Evolutionary conservation across 306 rosid genomes (phyloP), one percentile per base, ranked within the genome.

Genomic region (Calophaca sinica): DNA sequence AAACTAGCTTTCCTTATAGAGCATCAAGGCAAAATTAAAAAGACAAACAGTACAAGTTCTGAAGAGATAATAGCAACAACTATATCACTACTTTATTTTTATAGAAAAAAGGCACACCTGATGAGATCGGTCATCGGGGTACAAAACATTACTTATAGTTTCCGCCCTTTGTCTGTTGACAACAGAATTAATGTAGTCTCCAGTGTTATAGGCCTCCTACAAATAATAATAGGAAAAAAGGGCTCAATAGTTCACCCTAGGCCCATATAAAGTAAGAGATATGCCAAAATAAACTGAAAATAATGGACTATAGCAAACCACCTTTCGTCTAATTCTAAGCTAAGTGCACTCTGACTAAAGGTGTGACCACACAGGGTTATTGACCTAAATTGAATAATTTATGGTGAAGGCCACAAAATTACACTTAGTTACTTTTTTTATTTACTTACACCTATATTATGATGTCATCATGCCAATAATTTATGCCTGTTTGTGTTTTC

Each of bases 91-190:
- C 58, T n/a, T 48, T 39, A 39, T 15, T 65, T 58, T 67, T 31
- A 39, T 6, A 38, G 44, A 45, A 54, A 33, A 64, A 54, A 42
- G 57, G 55, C 50, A 67, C 72, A 87, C 96, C 92, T 90, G 92
- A 79, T 87, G 85, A 49, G 90, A 84, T 62, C 90, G 96, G 78
- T 90, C 96, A 78, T 90, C 96, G 0, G 92, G 96, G 68, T 90
- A 90, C 86, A 90, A 81, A 72, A 90, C 82, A 67, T 87, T 90
- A 80, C 96, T 90, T 60, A 87, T 88, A 54, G 84, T 86, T 79
- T 90, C 96, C 55, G 92, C 88, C 72, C 83, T 87, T 75, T 90
- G 96, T 82, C 92, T 80, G 71, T 75, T 79, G 74, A 90, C 89
- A 66, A 90, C 79, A 72, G 90, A 86, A 74, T 87, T 85, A 77